These are phyloP conservation scores for Penicillium sp. DNA, from an alignment of 2,329 filamentous ascomycete genomes.

Conservation along the genomic window DNA sequence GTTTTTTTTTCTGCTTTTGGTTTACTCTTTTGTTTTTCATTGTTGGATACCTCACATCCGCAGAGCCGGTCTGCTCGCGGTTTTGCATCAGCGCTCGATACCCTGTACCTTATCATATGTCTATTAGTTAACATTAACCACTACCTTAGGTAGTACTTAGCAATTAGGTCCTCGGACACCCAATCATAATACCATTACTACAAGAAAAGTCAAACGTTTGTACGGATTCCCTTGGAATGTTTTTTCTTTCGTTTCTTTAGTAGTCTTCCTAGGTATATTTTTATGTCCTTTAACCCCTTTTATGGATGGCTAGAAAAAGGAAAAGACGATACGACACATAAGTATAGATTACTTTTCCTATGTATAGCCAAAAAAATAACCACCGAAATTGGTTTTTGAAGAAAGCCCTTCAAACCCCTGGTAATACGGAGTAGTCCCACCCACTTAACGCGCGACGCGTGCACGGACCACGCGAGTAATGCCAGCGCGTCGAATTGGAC, in stretches of 20 bases:
- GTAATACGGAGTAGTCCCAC: not conserved
- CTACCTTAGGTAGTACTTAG: slow-evolving; percentile 11
- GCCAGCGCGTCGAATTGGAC: slow-evolving; percentile 28
- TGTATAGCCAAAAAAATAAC: not conserved
- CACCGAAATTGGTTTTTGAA: not conserved
- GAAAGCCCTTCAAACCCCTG: not conserved
- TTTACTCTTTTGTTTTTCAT: slow-evolving; percentile 14
- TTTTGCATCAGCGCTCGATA: slow-evolving; percentile 31
- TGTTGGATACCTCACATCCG: slow-evolving; percentile 25
- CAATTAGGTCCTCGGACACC: slow-evolving; percentile 21
- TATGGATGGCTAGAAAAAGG: not conserved
- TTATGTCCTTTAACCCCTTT: not conserved
- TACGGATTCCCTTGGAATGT: not conserved
- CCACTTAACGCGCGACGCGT: slow-evolving; percentile 36
- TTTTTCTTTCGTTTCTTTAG: not conserved
- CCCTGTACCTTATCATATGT: slow-evolving; percentile 25
- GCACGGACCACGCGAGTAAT: slow-evolving; percentile 32
- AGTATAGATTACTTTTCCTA: not conserved
- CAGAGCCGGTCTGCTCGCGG: slow-evolving; percentile 27
- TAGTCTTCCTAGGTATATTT: not conserved
- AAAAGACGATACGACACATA: not conserved
- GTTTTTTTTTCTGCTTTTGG: slow-evolving; percentile 1
- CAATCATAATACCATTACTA: slow-evolving; percentile 16
- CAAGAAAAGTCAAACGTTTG: not conserved
- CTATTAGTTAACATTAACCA: slow-evolving; percentile 12